phyloP scores from a whole-genome alignment of 805 yeast species.

The Naumovozyma dairenensis region DNA sequence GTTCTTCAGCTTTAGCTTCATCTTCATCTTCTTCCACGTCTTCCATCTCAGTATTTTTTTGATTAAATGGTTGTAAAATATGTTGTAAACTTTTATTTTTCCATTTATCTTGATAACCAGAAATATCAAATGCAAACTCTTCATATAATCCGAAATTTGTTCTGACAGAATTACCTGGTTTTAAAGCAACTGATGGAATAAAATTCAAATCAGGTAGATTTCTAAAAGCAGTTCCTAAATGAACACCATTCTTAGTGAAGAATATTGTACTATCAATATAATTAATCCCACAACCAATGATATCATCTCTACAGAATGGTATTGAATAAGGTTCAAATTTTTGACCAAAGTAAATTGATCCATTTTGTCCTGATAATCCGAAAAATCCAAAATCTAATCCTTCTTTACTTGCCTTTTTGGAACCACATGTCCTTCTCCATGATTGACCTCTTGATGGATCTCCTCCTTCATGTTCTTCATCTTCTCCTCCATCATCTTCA shows the following conservation, averaged over 20 bases:
- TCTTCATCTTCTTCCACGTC: constrained; percentile 19
- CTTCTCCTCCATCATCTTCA: constrained; percentile 1
- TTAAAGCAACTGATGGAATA: constrained; percentile 39
- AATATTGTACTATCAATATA: constrained; percentile 54
- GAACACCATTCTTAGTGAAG: constrained; percentile 73
- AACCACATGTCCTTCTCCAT: too few species aligned
- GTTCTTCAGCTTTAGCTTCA: constrained; percentile 21
- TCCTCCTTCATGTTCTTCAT: constrained; percentile 1
- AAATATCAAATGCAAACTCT: constrained; percentile 54
- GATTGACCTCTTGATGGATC: too few species aligned
- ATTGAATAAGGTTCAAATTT: constrained; percentile 15
- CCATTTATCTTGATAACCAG: constrained; percentile 39
- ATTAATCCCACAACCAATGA: constrained; percentile 79
- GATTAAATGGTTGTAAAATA: constrained; percentile 14
- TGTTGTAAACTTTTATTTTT: constrained; percentile 31
- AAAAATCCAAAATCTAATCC: constrained; percentile 19
- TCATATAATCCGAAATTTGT: constrained; percentile 37
- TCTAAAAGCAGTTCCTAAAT: constrained; percentile 44
- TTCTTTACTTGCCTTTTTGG: not conserved
- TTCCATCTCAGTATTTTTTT: too few species aligned
- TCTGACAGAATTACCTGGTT: constrained; percentile 27
- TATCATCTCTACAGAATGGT: constrained; percentile 46
- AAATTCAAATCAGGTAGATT: constrained; percentile 33
- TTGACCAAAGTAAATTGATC: constrained; percentile 19
- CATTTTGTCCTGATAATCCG: constrained; percentile 26